Evolutionary conservation across 768 basidiomycete species (phyloP).

Genomic region (Calocera cornea): DNA sequence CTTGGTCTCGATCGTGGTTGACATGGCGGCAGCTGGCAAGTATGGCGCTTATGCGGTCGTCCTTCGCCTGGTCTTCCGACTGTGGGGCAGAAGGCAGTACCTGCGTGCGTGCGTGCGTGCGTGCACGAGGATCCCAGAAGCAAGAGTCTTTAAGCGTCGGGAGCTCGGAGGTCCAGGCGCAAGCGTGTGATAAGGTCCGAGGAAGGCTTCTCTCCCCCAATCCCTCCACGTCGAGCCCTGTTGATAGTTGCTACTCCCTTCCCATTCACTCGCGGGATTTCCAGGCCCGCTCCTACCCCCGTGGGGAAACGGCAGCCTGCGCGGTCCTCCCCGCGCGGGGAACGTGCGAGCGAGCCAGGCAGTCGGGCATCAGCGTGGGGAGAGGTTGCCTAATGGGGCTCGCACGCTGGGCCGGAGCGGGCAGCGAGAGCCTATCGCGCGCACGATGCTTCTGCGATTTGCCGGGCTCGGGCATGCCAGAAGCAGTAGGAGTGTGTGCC

Average conservation of each 20-base stretch:
- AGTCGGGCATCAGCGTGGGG: not conserved
- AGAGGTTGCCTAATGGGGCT: not conserved
- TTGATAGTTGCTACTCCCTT: not conserved
- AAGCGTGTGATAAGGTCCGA: too few species aligned
- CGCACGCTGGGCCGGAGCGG: not conserved
- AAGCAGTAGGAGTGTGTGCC: too few species aligned
- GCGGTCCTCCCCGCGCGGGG: not conserved
- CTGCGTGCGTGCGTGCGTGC: too few species aligned
- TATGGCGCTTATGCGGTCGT: too few species aligned
- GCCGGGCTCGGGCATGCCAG: too few species aligned
- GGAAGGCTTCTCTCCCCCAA: too few species aligned
- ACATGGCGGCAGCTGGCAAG: not conserved
- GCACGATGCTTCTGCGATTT: not conserved
- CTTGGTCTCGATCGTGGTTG: not conserved
- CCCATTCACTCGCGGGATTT: not conserved
- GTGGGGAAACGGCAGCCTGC: not conserved
- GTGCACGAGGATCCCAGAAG: too few species aligned
- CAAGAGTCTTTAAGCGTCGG: not conserved
- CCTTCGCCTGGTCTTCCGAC: too few species aligned
- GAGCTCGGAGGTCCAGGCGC: not conserved
- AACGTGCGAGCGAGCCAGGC: too few species aligned
- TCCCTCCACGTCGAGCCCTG: too few species aligned
- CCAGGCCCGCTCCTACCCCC: not conserved
- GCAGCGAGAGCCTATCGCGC: not conserved
- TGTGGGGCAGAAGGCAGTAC: too few species aligned